Evolutionary conservation across 2,329 filamentous ascomycete genomes (phyloP).

Genomic region (Colletotrichum gigasporum): DNA sequence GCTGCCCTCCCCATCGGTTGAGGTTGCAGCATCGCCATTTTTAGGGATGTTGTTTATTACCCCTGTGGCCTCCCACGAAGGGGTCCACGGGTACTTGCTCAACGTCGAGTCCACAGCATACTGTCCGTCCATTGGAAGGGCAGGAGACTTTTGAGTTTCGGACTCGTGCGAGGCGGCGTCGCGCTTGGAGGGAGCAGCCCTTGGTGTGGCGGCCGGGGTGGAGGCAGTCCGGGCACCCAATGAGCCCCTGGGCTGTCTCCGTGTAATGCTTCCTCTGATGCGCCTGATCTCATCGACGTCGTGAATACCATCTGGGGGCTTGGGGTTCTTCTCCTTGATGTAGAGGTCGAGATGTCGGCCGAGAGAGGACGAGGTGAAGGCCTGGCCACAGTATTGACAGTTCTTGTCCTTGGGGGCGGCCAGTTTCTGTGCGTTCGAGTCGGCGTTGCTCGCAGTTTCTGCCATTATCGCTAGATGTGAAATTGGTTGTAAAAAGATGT

Average conservation of each 20-base stretch:
- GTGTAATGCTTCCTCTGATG: slow-evolving; percentile 84
- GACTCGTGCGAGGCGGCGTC: slow-evolving; percentile 36
- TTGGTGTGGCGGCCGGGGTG: slow-evolving; percentile 65
- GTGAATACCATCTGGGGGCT: slow-evolving; percentile 85
- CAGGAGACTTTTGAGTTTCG: slow-evolving; percentile 47
- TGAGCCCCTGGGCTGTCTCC: slow-evolving; percentile 80
- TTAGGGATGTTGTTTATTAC: slow-evolving; percentile 77
- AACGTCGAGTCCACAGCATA: slow-evolving; percentile 56
- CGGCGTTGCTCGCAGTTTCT: slow-evolving; percentile 41
- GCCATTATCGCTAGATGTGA: slow-evolving; percentile 37
- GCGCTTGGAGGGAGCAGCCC: slow-evolving; percentile 46
- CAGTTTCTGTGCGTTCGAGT: slow-evolving; percentile 49
- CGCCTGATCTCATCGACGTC: slow-evolving; percentile 89
- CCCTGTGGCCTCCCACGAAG: slow-evolving; percentile 80
- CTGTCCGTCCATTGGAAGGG: slow-evolving; percentile 52
- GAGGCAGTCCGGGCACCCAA: slow-evolving; percentile 68
- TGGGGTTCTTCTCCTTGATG: slow-evolving; percentile 93
- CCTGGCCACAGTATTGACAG: slow-evolving; percentile 88
- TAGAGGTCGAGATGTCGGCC: slow-evolving; percentile 94
- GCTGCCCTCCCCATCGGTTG: slow-evolving; percentile 39
- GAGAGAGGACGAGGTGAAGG: slow-evolving; percentile 92
- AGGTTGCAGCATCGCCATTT: slow-evolving; percentile 18
- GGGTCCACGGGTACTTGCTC: slow-evolving; percentile 64
- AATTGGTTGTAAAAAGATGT: neutral
- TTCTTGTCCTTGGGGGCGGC: slow-evolving; percentile 80